A percentile compares a stretch with the other conserved stretches of the same genome.
Evolutionary conservation across 345 rosid genomes (phyloP).

Genomic region (Populus davidiana): DNA sequence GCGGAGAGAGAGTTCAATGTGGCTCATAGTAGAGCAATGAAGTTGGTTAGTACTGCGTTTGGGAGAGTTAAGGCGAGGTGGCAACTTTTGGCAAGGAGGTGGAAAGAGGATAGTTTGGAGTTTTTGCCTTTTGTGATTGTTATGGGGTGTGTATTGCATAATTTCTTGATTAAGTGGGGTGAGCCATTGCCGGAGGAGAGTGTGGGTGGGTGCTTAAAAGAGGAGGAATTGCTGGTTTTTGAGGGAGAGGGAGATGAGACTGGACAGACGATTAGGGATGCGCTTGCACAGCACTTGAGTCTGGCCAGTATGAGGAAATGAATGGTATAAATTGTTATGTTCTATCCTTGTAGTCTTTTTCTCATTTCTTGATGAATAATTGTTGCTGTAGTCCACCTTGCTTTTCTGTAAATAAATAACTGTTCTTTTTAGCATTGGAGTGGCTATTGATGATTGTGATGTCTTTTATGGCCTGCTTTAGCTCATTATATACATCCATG

Average conservation of each 20-base stretch:
- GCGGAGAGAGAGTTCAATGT: slow-evolving; percentile 50
- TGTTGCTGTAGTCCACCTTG: not conserved
- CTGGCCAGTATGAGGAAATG: slow-evolving; percentile 41
- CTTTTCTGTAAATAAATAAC: not conserved
- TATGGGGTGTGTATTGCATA: slow-evolving; percentile 65
- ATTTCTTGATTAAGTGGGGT: slow-evolving; percentile 52
- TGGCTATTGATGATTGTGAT: too few species aligned
- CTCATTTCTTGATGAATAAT: not conserved
- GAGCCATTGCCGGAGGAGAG: slow-evolving; percentile 41
- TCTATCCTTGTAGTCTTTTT: not conserved
- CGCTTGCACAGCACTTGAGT: slow-evolving; percentile 55
- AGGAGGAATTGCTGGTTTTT: slow-evolving; percentile 31
- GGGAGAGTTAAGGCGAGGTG: slow-evolving; percentile 52
- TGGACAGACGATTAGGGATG: slow-evolving; percentile 51
- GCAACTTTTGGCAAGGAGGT: slow-evolving; percentile 55
- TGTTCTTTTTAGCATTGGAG: too few species aligned
- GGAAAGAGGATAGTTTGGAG: slow-evolving; percentile 60
- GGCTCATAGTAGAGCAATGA: slow-evolving; percentile 44
- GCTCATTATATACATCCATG: too few species aligned
- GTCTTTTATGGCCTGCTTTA: too few species aligned
- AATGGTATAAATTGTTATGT: not conserved
- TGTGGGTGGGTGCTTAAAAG: slow-evolving; percentile 20
- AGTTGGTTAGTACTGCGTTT: slow-evolving; percentile 42
- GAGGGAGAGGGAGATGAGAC: slow-evolving; percentile 43
- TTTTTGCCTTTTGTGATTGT: slow-evolving; percentile 61